Evolutionary conservation across 441 rosid species (phyloP), one percentile per base, ranked within the genome.

Genomic region (Gossypium gossypioides): DNA sequence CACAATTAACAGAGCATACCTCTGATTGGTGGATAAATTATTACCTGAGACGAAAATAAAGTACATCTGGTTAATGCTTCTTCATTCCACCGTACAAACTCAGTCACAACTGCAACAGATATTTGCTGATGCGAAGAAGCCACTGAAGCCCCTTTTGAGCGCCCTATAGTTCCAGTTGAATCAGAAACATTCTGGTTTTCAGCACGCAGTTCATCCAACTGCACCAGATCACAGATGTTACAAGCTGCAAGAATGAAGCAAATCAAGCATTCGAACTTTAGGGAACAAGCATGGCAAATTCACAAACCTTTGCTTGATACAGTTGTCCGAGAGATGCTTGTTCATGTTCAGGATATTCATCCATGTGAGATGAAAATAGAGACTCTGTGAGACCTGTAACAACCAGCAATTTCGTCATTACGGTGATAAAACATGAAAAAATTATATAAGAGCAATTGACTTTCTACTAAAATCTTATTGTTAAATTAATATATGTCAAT

Each of bases 41-140:
- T 86, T 83, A 96, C 99, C 80, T 88, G 96, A 81, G 97, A 90
- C 56, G 98, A 93, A 72, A 96, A 89, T 69, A 91, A 80, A 59
- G 88, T 81, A 90, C 97, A 91, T 92, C 99, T 87, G 74, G 98
- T 81, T 78, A 91, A 85, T 74, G 99, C 92, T 86, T 96, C 99
- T 82, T 96, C 99, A 81, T 90, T 96, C 99, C 99, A 96, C 56
- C 92, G 89, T 73, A 89, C 96, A 85, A 96, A 91, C 84, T 93
- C 99, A 15, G 97, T 93, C 79, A 91, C 97, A 77, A 88, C 97
- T 7, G 98, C 91, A 72, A 96, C 98, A 80, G 99, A 89, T 84
- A 96, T 90, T 84, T 93, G 97, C 81, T 89, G 97, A 71, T 84
- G 93, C 15, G 94, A 86, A 80, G 97, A 85, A 74, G 96, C 77